Percentiles rank a stretch among this genome's conserved stretches.
Evolutionary conservation across 2,329 filamentous ascomycete species (phyloP).

Genomic region (Dryadomyces quercivorus): DNA sequence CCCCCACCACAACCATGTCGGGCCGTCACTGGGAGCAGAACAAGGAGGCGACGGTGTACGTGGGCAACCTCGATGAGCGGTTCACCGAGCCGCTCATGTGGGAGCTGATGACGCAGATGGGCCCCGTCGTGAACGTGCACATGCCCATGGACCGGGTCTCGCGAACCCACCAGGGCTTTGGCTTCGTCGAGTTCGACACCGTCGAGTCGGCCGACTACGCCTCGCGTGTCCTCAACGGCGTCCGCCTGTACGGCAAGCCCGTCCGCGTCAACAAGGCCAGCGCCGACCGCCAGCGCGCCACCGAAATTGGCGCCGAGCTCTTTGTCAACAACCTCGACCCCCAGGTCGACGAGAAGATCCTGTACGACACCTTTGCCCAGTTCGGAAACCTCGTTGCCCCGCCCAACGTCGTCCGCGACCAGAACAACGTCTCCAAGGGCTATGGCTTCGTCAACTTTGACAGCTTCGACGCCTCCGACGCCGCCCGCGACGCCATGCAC

Average conservation of each 20-base stretch:
- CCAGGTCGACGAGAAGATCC: conserved; percentile 88
- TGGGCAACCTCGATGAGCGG: conserved; percentile 96
- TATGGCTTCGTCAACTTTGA: conserved; percentile 93
- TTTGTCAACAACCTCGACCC: conserved; percentile 93
- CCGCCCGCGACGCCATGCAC: conserved; percentile 84
- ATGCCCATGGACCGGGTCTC: conserved; percentile 97
- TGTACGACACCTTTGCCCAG: conserved; percentile 87
- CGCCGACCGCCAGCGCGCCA: conserved; percentile 86
- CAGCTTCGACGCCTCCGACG: conserved; percentile 87
- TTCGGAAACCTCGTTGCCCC: conserved; percentile 77
- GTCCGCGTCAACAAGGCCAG: conserved; percentile 89
- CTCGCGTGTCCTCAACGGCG: conserved; percentile 90
- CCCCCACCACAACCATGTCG: conserved; percentile 15
- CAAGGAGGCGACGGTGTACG: conserved; percentile 95
- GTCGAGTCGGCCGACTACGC: conserved; percentile 96
- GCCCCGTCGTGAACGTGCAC: conserved; percentile 95
- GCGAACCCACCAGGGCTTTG: conserved; percentile 92
- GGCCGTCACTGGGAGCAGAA: conserved; percentile 67
- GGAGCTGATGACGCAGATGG: conserved; percentile 97
- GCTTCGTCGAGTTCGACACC: conserved; percentile 95
- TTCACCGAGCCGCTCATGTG: conserved; percentile 82
- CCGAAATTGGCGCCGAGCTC: conserved; percentile 91
- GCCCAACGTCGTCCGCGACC: conserved; percentile 87
- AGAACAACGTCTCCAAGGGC: conserved; percentile 78
- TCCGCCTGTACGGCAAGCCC: conserved; percentile 85